Evolutionary conservation across 176 grass and related monocot species (phyloP).

Genomic region (Aegilops longissima): DNA sequence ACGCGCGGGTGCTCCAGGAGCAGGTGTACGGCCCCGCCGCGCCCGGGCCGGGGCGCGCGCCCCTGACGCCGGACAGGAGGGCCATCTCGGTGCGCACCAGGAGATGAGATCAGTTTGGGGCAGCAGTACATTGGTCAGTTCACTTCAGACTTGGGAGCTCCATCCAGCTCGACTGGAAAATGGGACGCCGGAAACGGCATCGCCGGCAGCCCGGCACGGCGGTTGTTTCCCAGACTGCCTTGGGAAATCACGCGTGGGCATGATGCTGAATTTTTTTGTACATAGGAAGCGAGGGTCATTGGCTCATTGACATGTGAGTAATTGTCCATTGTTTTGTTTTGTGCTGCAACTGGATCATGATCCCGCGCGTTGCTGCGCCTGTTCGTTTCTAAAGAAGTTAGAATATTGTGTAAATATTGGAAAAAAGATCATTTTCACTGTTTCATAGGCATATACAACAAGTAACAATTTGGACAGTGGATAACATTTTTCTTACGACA

Average conservation of each 20-base stretch:
- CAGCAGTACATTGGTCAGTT: background rate
- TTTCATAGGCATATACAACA: too few species aligned
- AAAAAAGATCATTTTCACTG: too few species aligned
- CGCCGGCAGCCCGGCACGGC: background rate
- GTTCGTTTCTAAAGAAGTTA: too few species aligned
- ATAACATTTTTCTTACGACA: too few species aligned
- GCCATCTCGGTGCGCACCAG: slow-evolving; percentile 40
- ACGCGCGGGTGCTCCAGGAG: slow-evolving; percentile 55
- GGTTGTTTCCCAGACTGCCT: background rate
- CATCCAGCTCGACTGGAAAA: background rate
- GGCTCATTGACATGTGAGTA: background rate
- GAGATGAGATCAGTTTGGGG: background rate
- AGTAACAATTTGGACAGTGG: too few species aligned
- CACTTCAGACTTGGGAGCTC: background rate
- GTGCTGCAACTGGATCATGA: background rate
- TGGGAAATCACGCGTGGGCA: background rate
- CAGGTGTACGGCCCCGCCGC: slow-evolving; percentile 34
- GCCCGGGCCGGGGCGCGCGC: background rate
- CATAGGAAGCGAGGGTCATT: background rate
- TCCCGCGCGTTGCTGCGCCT: too few species aligned
- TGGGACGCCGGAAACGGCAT: slow-evolving; percentile 1
- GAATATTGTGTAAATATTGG: too few species aligned
- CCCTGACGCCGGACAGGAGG: slow-evolving; percentile 37
- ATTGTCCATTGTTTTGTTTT: background rate
- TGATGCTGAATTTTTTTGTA: background rate